phyloP scores from a whole-genome alignment of 768 basidiomycete species.

The Tricholoma saponaceum region DNA sequence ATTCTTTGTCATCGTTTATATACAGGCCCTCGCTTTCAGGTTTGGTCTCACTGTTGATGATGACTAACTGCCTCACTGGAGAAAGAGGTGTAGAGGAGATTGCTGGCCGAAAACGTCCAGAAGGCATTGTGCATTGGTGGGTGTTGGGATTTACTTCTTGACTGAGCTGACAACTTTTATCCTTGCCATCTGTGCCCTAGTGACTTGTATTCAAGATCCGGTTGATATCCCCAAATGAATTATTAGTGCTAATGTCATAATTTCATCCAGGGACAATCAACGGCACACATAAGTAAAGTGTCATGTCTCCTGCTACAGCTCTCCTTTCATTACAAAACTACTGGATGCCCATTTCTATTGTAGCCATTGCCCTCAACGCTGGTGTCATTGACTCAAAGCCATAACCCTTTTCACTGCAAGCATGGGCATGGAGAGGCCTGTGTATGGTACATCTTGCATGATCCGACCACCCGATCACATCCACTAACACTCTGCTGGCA shows the following conservation, averaged over 20 bases:
- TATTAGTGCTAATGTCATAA: neutral
- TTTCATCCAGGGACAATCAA: neutral
- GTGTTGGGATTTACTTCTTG: neutral
- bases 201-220: neutral
- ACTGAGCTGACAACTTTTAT: neutral
- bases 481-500: neutral
- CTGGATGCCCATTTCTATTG: neutral
- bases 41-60: neutral
- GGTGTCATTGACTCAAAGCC: no score
- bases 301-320: neutral
- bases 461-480: neutral
- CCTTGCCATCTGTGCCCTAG: neutral
- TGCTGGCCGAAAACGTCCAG: neutral
- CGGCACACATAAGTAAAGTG: neutral
- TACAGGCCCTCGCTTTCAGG: neutral
- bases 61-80: neutral
- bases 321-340: neutral
- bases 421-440: neutral
- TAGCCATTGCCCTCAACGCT: neutral
- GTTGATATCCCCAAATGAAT: neutral
- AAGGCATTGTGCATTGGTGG: neutral
- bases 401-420: neutral
- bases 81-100: neutral
- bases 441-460: neutral
- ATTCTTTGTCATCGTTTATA: neutral